Percentiles rank a stretch among this genome's conserved stretches.
Conservation (phyloP, 1,284 basidiomycete genomes). For the Inonotus obliquus region DNA sequence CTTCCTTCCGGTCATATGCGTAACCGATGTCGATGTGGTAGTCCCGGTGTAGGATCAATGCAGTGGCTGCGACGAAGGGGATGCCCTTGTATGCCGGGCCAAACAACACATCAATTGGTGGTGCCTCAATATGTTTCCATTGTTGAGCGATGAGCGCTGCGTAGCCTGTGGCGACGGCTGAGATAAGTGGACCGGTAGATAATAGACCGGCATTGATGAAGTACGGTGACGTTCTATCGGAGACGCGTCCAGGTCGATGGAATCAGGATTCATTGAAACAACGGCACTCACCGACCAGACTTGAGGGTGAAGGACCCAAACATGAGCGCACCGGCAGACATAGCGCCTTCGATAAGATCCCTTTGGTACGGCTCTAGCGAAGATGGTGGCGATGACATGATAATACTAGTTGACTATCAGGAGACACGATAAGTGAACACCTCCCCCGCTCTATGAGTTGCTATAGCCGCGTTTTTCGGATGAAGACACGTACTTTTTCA, state of each 20-base stretch:
- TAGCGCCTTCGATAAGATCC: slow-evolving; percentile 43
- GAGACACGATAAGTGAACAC: background rate
- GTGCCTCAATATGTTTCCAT: slow-evolving; percentile 28
- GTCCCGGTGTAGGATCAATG: slow-evolving; percentile 69
- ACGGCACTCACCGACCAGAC: slow-evolving; percentile 75
- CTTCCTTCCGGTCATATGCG: slow-evolving; percentile 94
- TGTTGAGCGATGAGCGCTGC: slow-evolving; percentile 69
- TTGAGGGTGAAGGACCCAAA: slow-evolving; percentile 92
- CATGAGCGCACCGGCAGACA: slow-evolving; percentile 67
- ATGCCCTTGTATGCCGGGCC: slow-evolving; percentile 99
- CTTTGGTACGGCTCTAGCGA: slow-evolving; percentile 30
- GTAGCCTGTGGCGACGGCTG: slow-evolving; percentile 82
- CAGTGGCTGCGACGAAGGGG: slow-evolving; percentile 86
- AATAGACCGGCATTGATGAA: slow-evolving; percentile 95
- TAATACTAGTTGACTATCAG: background rate
- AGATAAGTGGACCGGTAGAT: slow-evolving; percentile 79
- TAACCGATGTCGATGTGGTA: slow-evolving; percentile 72
- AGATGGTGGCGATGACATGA: background rate
- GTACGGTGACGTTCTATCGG: slow-evolving; percentile 79
- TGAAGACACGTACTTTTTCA: background rate
- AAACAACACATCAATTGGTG: slow-evolving; percentile 87
- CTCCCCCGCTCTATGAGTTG: background rate
- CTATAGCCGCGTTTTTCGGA: background rate
- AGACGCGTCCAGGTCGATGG: background rate
- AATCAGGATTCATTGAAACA: background rate